phyloP scores from a whole-genome alignment of 2,329 filamentous ascomycete species.

The Exophiala oligosperma region DNA sequence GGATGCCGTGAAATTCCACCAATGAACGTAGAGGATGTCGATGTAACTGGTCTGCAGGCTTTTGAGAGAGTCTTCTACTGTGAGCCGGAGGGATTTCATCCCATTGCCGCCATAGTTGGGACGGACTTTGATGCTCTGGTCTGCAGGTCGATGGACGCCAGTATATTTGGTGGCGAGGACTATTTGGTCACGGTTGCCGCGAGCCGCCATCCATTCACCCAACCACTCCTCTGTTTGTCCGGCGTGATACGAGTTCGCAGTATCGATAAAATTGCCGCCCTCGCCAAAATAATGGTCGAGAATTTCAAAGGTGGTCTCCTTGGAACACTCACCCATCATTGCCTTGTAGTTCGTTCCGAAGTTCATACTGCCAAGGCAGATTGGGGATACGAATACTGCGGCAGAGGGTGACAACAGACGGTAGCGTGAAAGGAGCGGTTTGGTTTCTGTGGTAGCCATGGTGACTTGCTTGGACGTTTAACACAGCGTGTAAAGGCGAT shows the following conservation, averaged over 20 bases:
- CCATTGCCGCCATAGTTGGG: slow-evolving; percentile 45
- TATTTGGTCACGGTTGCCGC: slow-evolving; percentile 50
- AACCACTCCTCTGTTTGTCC: slow-evolving; percentile 51
- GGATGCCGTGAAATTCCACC: slow-evolving; percentile 65
- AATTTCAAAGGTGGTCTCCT: slow-evolving; percentile 46
- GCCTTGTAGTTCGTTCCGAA: slow-evolving; percentile 51
- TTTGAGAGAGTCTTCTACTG: slow-evolving; percentile 34
- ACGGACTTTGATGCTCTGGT: slow-evolving; percentile 34
- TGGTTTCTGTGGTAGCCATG: background rate
- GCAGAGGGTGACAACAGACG: slow-evolving; percentile 54
- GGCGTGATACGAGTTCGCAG: slow-evolving; percentile 44
- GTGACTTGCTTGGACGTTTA: background rate
- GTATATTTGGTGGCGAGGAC: slow-evolving; percentile 59
- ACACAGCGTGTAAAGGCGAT: background rate
- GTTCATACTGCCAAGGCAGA: slow-evolving; percentile 57
- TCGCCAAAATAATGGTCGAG: slow-evolving; percentile 48
- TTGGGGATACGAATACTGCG: slow-evolving; percentile 53
- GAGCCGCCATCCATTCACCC: slow-evolving; percentile 53
- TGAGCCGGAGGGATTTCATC: slow-evolving; percentile 33
- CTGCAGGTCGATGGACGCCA: slow-evolving; percentile 32
- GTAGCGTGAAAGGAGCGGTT: slow-evolving; percentile 50
- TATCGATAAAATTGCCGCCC: slow-evolving; percentile 56
- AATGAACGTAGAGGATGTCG: slow-evolving; percentile 38
- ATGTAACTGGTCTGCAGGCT: slow-evolving; percentile 38
- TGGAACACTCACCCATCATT: slow-evolving; percentile 38